Evolutionary conservation across 805 yeast genomes (phyloP), one percentile per base, ranked within the genome.

Genomic region (Metschnikowia shivogae): DNA sequence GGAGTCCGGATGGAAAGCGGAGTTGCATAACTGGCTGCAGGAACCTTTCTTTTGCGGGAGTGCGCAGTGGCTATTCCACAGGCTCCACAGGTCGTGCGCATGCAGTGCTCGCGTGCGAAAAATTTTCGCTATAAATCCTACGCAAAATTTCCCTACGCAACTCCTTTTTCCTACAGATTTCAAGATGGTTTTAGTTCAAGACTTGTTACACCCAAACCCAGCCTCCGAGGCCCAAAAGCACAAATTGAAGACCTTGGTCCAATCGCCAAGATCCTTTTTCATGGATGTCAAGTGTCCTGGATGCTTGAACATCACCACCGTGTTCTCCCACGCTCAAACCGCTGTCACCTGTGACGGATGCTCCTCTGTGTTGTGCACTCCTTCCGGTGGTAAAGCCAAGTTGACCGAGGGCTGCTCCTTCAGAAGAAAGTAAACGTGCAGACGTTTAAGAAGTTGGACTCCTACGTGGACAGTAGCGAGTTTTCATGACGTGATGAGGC

Each of bases 211-310:
- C 95, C 99, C 99, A 76, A 76, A 86, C 74, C 87, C 96, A 70
- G 95, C 92, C 72, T 73, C 96, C 63, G 99, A 93, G 84, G 90
- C 89, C 67, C 84, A 82, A 77, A 83, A 90, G 77, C 96, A 93
- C 89, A 93, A 93, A 80, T 82, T 90, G 71, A 93, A 92, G 89
- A 83, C 86, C 68, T 86, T 93, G 70, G 99, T 93, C 62, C 97
- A 92, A 75, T 73, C 86, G 56, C 99, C 99, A 77, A 88, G 98
- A 85, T 90, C 98, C 52, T 93, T 80, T 84, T 93, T 93, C 86
- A 90, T 93, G 97, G 99, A 93, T 72, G 99, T 93, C 65, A 93
- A 92, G 78, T 93, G 99, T 78, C 98, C 95, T 76, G 98, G 99
- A 67, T 93, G 99, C 81, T 82, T 92, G 74, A 86, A 84, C 84